Percentiles rank a stretch among this genome's conserved stretches.
Conservation (phyloP, 768 basidiomycete species). For the Pulveroboletus ravenelii region DNA sequence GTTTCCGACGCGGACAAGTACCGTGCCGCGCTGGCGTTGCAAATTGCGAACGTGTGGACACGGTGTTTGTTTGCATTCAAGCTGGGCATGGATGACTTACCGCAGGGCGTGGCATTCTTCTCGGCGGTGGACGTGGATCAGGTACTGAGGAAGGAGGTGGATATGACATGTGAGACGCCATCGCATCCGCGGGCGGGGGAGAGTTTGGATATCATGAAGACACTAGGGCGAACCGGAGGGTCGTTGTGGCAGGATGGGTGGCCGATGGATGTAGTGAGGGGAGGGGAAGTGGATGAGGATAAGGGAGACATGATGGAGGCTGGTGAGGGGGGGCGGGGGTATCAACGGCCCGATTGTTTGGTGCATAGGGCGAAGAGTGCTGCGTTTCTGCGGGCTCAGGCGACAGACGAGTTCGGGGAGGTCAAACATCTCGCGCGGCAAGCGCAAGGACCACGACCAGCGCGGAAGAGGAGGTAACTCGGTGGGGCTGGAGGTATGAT, state of each 20-base stretch:
- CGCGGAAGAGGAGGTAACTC: background rate
- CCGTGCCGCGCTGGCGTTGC: slow-evolving; percentile 86
- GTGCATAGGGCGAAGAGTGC: slow-evolving; percentile 58
- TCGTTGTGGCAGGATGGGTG: slow-evolving; percentile 58
- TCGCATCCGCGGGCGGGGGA: slow-evolving; percentile 87
- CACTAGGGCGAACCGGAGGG: slow-evolving; percentile 69
- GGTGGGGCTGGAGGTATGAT: no score
- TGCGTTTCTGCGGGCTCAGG: slow-evolving; percentile 73
- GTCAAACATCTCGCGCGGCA: slow-evolving; percentile 63
- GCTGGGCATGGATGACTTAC: slow-evolving; percentile 94
- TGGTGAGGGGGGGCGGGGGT: slow-evolving; percentile 37
- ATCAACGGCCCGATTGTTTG: slow-evolving; percentile 55
- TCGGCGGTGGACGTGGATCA: slow-evolving; percentile 92
- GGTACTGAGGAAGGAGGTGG: slow-evolving; percentile 91
- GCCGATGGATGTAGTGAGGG: slow-evolving; percentile 40
- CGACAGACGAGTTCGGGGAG: slow-evolving; percentile 65
- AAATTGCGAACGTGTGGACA: slow-evolving; percentile 96
- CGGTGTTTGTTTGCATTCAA: slow-evolving; percentile 84
- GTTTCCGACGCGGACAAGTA: slow-evolving; percentile 86
- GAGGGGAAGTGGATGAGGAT: background rate
- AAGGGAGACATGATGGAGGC: background rate
- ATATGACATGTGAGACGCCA: slow-evolving; percentile 93
- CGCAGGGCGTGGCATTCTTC: slow-evolving; percentile 95
- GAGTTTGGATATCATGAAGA: slow-evolving; percentile 62
- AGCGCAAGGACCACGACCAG: slow-evolving; percentile 12